phyloP scores from a whole-genome alignment of 345 rosid species.

The Gossypium rotundifolium region DNA sequence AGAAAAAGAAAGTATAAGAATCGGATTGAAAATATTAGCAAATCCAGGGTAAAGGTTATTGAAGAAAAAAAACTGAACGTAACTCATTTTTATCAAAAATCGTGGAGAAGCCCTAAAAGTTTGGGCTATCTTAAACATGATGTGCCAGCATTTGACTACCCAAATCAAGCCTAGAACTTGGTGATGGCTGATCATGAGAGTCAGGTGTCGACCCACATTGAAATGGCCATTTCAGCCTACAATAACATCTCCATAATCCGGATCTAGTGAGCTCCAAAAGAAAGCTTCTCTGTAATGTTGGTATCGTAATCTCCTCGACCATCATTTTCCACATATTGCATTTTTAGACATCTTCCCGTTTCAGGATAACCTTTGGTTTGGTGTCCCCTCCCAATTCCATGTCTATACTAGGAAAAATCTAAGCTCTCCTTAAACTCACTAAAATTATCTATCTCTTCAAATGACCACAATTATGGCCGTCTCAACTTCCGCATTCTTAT shows the following conservation, averaged over 20 bases:
- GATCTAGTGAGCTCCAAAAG: background rate
- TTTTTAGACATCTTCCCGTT: background rate
- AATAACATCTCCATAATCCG: background rate
- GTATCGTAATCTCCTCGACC: background rate
- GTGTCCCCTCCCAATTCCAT: background rate
- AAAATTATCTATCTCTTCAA: background rate
- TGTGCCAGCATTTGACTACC: background rate
- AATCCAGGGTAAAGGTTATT: too few relatives aligned
- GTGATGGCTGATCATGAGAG: background rate
- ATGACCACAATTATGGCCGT: constrained; percentile 29
- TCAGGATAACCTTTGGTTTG: constrained; percentile 4
- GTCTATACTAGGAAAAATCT: background rate
- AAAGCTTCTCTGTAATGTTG: background rate
- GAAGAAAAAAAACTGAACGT: too few relatives aligned
- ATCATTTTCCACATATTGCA: constrained; percentile 4
- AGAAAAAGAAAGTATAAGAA: too few relatives aligned
- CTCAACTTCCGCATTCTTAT: constrained; percentile 22
- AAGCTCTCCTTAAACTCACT: background rate
- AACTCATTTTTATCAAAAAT: background rate
- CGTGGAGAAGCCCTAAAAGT: background rate
- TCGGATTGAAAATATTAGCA: background rate
- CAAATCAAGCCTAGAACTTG: background rate
- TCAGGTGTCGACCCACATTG: background rate
- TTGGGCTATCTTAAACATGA: too few relatives aligned
- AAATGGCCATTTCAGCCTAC: background rate